Evolutionary conservation across 1,139 yeast genomes (phyloP), one percentile per base, ranked within the genome.

Genomic region (Schizosaccharomyces versatilis): DNA sequence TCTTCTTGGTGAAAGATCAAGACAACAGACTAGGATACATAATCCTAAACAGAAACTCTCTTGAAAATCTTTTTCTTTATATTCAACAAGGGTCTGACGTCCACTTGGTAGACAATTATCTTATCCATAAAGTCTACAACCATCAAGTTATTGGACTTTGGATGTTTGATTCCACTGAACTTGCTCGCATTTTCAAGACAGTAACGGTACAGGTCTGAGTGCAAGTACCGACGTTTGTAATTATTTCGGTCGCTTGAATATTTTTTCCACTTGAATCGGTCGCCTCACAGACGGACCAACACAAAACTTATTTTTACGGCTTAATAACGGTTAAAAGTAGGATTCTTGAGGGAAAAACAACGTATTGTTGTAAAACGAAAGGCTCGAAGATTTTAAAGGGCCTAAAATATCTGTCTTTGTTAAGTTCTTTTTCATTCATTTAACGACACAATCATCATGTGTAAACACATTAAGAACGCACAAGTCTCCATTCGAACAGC

Each of bases 401-500:
- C 32, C 32, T 24, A 24, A 24, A 24, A 3, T 24, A 3, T 24
- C 32, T 24, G 32, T 24, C 5, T 24, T 24, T 24, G 2, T 24
- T 24, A 5, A 24, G 32, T 24, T 24, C 32, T 24, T 24, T 24
- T 24, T 24, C 32, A 24, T 24, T 24, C 32, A 24, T 24, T 24
- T 24, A 5, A 24, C 32, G 2, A 2, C 32, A 2, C 32, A 24
- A 24, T 24, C 32, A 24, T 24, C 5, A 24, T 24, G 32, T 67
- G 71, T 59, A 63, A 64, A 56, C 71, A 68, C 57, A 62, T 67
- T 49, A 59, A 62, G 40, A 66, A 67, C 57, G 71, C 71, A 3
- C 71, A 68, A 58, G 70, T 68, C 10, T 62, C 70, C 14, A 67
- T 68, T 41, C 60, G 71, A 42, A 67, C 71, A 3, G 65, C 62